A percentile compares a stretch with the other conserved stretches of the same genome.
phyloP scores from a whole-genome alignment of 495 filamentous ascomycete species.

The Alectoria sarmentosa region DNA sequence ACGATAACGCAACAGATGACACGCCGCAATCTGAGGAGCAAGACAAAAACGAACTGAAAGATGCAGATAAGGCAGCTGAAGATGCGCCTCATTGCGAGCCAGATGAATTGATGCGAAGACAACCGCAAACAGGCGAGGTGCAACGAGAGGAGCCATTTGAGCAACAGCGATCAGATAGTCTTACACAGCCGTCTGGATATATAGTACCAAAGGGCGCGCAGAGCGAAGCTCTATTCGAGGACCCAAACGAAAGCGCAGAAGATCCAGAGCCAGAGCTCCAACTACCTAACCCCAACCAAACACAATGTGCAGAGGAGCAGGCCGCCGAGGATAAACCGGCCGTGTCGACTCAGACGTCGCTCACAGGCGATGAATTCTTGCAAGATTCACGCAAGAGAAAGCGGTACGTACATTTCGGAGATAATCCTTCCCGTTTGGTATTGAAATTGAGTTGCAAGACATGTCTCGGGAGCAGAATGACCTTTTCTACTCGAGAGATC shows the following conservation, averaged over 20 bases:
- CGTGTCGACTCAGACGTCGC: conserved; percentile 14
- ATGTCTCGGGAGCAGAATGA: no score
- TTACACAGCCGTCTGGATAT: neutral
- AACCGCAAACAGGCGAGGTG: neutral
- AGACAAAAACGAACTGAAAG: neutral
- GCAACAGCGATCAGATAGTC: neutral
- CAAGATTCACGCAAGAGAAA: conserved; percentile 68
- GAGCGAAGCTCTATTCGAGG: neutral
- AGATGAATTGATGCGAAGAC: neutral
- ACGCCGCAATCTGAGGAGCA: conserved; percentile 3
- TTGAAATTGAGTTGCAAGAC: no score
- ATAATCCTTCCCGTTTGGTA: no score
- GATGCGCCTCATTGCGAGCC: neutral
- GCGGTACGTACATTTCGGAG: no score
- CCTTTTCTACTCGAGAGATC: no score
- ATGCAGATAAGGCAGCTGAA: neutral
- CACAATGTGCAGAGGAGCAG: conserved; percentile 17
- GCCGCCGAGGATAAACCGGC: conserved; percentile 31
- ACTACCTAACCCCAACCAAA: conserved; percentile 9
- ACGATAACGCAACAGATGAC: conserved; percentile 13
- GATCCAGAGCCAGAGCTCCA: conserved; percentile 16
- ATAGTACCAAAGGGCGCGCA: neutral
- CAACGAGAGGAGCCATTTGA: neutral
- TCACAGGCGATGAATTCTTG: conserved; percentile 31
- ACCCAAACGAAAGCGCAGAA: neutral